Conservation (phyloP, 805 yeast genomes). For the Vanderwaltozyma tropicalis region DNA sequence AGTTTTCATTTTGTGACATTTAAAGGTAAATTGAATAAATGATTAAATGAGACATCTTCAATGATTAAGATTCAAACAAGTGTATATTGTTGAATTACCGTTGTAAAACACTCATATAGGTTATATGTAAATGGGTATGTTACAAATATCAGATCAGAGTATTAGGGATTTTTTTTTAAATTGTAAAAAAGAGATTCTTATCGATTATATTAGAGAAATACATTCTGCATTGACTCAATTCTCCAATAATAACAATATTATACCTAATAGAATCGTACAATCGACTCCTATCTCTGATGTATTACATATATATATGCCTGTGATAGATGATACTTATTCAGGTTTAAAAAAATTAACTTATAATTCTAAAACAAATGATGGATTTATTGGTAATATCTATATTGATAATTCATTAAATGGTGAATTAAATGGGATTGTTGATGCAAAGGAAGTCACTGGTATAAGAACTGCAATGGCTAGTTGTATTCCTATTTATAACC, state of each 20-base stretch:
- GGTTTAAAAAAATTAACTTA: slow-evolving; percentile 47
- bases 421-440: slow-evolving; percentile 40
- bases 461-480: slow-evolving; percentile 57
- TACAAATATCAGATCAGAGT: neutral
- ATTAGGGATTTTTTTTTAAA: slow-evolving; percentile 1
- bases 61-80: no score
- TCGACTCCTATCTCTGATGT: slow-evolving; percentile 19
- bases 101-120: no score
- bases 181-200: neutral
- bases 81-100: no score
- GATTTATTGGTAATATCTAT: slow-evolving; percentile 49
- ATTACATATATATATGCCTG: slow-evolving; percentile 55
- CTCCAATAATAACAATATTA: slow-evolving; percentile 33
- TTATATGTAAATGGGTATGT: no score
- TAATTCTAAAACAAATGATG: slow-evolving; percentile 36
- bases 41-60: no score
- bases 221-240: slow-evolving; percentile 33
- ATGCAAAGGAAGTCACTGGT: slow-evolving; percentile 52
- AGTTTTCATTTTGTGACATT: no score
- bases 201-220: slow-evolving; percentile 3
- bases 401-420: slow-evolving; percentile 45
- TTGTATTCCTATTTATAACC: slow-evolving; percentile 21
- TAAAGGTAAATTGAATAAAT: no score
- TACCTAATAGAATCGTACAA: slow-evolving; percentile 47
- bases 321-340: slow-evolving; percentile 40